phyloP scores from a whole-genome alignment of 2,329 filamentous ascomycete genomes.

The Periglandula ipomoeae region DNA sequence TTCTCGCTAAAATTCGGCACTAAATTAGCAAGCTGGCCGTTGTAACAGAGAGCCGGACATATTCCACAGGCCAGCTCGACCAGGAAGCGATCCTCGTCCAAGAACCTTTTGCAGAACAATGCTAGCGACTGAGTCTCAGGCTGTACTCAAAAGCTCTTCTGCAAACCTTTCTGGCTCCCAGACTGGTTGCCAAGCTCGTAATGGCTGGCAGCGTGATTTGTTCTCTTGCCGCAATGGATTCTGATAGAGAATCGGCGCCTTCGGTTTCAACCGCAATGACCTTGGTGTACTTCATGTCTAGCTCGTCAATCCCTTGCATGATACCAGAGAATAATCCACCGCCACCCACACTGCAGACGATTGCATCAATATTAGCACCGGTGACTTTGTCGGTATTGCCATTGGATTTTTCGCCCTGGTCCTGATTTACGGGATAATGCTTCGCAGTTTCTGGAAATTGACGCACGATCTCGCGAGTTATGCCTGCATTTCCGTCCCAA shows the following conservation, averaged over 20 bases:
- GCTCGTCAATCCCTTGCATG: conserved; percentile 47
- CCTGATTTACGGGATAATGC: conserved; percentile 41
- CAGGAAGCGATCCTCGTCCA: conserved; percentile 20
- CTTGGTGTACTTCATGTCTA: conserved; percentile 19
- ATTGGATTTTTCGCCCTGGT: background rate
- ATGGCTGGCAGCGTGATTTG: conserved; percentile 58
- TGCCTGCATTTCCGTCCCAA: conserved; percentile 53
- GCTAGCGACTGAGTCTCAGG: conserved; percentile 16
- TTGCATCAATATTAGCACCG: conserved; percentile 41
- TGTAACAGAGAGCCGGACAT: conserved; percentile 20
- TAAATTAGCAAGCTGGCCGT: conserved; percentile 14
- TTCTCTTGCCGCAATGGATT: conserved; percentile 42
- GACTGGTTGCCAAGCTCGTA: conserved; percentile 60
- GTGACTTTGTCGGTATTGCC: background rate
- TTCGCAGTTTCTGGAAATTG: conserved; percentile 22
- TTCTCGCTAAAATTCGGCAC: conserved; percentile 15
- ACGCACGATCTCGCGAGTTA: conserved; percentile 38
- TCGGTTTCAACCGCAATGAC: conserved; percentile 65
- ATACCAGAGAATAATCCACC: conserved; percentile 72
- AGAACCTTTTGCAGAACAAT: conserved; percentile 18
- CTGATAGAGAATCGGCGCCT: conserved; percentile 58
- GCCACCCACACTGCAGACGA: conserved; percentile 72
- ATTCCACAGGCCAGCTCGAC: conserved; percentile 22
- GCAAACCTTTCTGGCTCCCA: conserved; percentile 61
- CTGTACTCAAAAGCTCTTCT: conserved; percentile 28